Conservation (phyloP, 202 grass and related monocot species). For the Panicum virgatum region DNA sequence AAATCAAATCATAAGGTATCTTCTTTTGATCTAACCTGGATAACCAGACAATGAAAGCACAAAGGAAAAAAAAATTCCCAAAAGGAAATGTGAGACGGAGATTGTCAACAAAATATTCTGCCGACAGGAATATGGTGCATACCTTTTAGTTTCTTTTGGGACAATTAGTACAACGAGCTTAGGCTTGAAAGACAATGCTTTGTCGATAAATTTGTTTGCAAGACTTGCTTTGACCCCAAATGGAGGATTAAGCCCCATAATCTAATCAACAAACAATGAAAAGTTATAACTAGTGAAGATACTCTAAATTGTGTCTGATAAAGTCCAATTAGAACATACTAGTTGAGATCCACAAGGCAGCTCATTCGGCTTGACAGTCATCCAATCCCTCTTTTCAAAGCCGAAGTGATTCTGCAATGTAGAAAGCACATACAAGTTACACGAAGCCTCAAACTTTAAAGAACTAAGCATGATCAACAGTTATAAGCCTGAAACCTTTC, state of each 20-base stretch:
- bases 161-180: conserved; percentile 97
- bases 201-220: conserved; percentile 96
- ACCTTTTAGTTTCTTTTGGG: conserved; percentile 90
- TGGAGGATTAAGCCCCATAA: conserved; percentile 97
- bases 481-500: no score
- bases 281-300: conserved; percentile 36
- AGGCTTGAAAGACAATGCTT: conserved; percentile 76
- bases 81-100: not conserved
- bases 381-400: conserved; percentile 95
- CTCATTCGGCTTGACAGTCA: conserved; percentile 66
- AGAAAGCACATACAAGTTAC: conserved; percentile 28
- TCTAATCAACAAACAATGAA: conserved; percentile 55
- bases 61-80: not conserved
- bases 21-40: conserved; percentile 77
- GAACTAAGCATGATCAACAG: conserved; percentile 6
- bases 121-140: conserved; percentile 25
- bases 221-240: conserved; percentile 90
- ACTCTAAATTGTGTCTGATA: not conserved
- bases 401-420: conserved; percentile 69
- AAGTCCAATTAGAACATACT: conserved; percentile 48
- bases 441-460: not conserved
- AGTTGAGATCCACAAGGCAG: conserved; percentile 73
- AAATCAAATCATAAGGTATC: conserved; percentile 81
- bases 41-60: not conserved
- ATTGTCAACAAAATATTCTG: conserved; percentile 25